These are phyloP conservation scores for Neodidymelliopsis sp. DNA, from an alignment of 2,329 filamentous ascomycete species.

Conservation along the genomic window DNA sequence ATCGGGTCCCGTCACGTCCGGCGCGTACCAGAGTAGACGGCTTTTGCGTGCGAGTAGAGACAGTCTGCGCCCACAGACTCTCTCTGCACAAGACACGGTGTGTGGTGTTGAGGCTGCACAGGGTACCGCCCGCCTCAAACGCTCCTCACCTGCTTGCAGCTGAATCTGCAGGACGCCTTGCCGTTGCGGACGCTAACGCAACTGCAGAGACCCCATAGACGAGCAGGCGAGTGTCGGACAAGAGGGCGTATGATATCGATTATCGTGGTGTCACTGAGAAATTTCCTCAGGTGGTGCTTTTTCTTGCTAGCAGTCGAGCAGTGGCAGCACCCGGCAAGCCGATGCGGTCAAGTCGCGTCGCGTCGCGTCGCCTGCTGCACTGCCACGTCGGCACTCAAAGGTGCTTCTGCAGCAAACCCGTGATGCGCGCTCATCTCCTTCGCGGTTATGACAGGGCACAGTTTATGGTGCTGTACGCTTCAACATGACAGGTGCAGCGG, in stretches of 20 bases:
- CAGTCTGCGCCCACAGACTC: conserved; percentile 3
- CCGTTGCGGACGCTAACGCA: conserved; percentile 25
- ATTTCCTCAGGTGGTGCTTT: conserved; percentile 7
- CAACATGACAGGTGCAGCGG: conserved; percentile 17
- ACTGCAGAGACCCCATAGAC: conserved; percentile 4
- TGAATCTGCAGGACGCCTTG: conserved; percentile 26
- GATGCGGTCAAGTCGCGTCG: background rate
- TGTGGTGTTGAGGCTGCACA: conserved; percentile 1
- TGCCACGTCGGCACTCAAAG: conserved; percentile 26
- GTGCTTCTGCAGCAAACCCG: conserved; percentile 12
- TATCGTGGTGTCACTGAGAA: conserved; percentile 23
- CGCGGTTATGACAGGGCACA: conserved; percentile 13
- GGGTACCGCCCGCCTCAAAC: conserved; percentile 3
- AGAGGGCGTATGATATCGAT: conserved; percentile 21
- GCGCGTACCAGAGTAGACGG: background rate
- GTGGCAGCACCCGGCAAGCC: background rate
- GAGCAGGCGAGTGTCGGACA: conserved; percentile 9
- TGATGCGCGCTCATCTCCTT: conserved; percentile 31
- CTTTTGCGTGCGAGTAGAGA: conserved; percentile 2
- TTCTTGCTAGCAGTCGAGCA: conserved; percentile 11
- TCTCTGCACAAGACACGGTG: conserved; percentile 1
- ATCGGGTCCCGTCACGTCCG: conserved; percentile 3
- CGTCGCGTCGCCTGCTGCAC: conserved; percentile 4
- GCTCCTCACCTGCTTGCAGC: conserved; percentile 10
- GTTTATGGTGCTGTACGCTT: conserved; percentile 11